Percentiles rank a stretch among this genome's conserved stretches.
Evolutionary conservation across 2,329 filamentous ascomycete genomes (phyloP).

Genomic region (Thelonectria discophora): DNA sequence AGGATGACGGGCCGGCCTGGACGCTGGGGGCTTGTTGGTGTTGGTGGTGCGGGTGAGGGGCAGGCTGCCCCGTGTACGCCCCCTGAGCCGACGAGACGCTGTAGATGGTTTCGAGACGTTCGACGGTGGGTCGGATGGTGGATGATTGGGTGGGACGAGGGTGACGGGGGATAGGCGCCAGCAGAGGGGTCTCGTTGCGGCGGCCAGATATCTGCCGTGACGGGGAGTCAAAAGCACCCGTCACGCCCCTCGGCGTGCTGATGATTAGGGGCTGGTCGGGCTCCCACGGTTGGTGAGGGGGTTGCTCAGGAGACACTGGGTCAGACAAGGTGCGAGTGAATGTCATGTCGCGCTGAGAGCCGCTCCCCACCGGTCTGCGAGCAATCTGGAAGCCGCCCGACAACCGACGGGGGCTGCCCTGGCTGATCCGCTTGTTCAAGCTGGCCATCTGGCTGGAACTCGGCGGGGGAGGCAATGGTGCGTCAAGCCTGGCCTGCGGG

Average conservation of each 20-base stretch:
- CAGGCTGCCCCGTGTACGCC: constrained; percentile 22
- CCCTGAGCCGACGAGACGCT: constrained; percentile 45
- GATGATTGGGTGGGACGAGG: constrained; percentile 51
- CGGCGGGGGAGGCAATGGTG: constrained; percentile 51
- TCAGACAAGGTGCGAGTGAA: constrained; percentile 30
- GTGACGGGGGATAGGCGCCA: constrained; percentile 63
- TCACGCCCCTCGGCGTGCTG: constrained; percentile 65
- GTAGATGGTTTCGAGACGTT: constrained; percentile 65
- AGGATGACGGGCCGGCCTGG: too few relatives aligned
- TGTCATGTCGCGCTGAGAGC: constrained; percentile 41
- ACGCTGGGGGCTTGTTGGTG: constrained; percentile 14
- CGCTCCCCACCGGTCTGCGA: constrained; percentile 50
- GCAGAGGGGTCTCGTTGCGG: constrained; percentile 55
- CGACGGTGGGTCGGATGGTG: constrained; percentile 55
- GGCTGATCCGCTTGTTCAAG: constrained; percentile 50
- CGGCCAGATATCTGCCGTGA: constrained; percentile 45
- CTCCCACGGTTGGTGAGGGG: constrained; percentile 28
- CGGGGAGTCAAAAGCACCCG: constrained; percentile 61
- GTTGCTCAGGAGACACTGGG: constrained; percentile 32
- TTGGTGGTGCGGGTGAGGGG: neutral
- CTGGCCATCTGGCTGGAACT: constrained; percentile 52
- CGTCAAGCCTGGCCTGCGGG: constrained; percentile 44
- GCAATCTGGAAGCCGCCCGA: constrained; percentile 55
- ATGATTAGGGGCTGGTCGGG: constrained; percentile 67
- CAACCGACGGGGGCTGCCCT: constrained; percentile 51